phyloP scores from a whole-genome alignment of 345 rosid species.

The Diplotaxis tenuifolia region DNA sequence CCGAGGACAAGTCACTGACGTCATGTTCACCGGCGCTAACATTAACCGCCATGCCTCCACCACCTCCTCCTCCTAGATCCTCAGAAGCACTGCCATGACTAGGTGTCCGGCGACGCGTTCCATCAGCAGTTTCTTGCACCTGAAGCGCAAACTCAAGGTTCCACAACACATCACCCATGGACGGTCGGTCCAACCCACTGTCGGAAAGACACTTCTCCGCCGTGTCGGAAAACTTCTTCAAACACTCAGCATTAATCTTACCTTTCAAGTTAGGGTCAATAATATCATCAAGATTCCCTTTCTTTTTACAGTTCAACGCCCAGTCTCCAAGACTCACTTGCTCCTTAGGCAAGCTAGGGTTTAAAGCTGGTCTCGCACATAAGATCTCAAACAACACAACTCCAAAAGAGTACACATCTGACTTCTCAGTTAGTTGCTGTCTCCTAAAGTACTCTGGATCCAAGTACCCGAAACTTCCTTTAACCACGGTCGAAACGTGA shows the following conservation, averaged over 20 bases:
- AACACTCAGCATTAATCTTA: conserved; percentile 50
- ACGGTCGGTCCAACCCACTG: conserved; percentile 59
- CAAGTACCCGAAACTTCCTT: conserved; percentile 84
- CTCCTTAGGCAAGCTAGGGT: conserved; percentile 65
- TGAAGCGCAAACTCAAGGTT: conserved; percentile 72
- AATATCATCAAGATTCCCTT: conserved; percentile 54
- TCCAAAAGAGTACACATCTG: conserved; percentile 86
- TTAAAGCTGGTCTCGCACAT: conserved; percentile 72
- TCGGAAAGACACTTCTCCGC: conserved; percentile 73
- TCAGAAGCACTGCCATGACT: conserved; percentile 17
- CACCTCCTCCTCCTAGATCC: conserved; percentile 21
- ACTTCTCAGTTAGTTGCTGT: conserved; percentile 79
- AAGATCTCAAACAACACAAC: conserved; percentile 76
- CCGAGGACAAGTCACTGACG: conserved; percentile 21
- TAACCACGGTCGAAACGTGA: conserved; percentile 82
- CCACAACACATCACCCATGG: conserved; percentile 86
- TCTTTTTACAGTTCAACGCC: conserved; percentile 58
- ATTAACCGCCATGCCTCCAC: conserved; percentile 28
- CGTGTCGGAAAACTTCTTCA: conserved; percentile 56
- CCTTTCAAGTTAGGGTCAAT: conserved; percentile 62
- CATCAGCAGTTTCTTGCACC: conserved; percentile 47
- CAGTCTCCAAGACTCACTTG: conserved; percentile 90
- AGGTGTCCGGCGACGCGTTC: neutral
- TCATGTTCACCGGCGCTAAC: conserved; percentile 22
- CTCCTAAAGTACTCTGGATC: conserved; percentile 84